Base-by-base conservation (phyloP, 2,329 filamentous ascomycete species). In the Fusarium sp. region DNA sequence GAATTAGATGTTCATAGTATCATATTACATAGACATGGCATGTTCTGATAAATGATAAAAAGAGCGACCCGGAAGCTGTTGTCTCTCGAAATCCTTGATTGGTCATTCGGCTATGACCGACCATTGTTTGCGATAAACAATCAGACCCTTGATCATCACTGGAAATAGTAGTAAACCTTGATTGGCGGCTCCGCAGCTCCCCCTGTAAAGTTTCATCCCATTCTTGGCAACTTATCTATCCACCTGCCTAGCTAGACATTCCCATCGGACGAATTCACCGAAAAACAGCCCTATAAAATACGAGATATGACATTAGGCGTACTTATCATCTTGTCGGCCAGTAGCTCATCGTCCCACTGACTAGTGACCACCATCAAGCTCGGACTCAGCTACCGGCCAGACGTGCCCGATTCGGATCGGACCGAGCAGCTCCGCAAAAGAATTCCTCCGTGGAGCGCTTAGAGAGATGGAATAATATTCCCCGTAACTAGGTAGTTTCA, bases 401-500 rank as follows among this genome's bases (percentile, higher is more conserved):
- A 35, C 13, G 25, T 40, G 33, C 60, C 59, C 21, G 36, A 58
- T 47, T 6, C n/a, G 52, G 59, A n/a, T 36, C 59, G 60, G 60
- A 64, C 51, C 36, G 40, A 45, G 15, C 10, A 33, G 29, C 21
- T 58, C 60, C 52, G 60, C 17, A 4, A 14, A 10, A n/a, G 14
- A 63, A 64, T 64, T 64, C 59, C 58, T 64, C 60, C 60, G 59
- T 64, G 59, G 60, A 5, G 60, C 60, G 60, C 60, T 64, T 63
- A 50, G n/a, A 41, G 14, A 14, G n/a, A 50, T 41, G 47, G 47
- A 50, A 50, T 2, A 21, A 29, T 29, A 41, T 14, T 7, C 35
- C 35, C 47, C 35, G 47, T 25, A 11, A 9, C 20, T 11, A 13
- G 57, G 62, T 62, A 13, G 57, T 62, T 62, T 41, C 48, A 55